phyloP scores from a whole-genome alignment of 495 filamentous ascomycete species.

The Niebla homalea region DNA sequence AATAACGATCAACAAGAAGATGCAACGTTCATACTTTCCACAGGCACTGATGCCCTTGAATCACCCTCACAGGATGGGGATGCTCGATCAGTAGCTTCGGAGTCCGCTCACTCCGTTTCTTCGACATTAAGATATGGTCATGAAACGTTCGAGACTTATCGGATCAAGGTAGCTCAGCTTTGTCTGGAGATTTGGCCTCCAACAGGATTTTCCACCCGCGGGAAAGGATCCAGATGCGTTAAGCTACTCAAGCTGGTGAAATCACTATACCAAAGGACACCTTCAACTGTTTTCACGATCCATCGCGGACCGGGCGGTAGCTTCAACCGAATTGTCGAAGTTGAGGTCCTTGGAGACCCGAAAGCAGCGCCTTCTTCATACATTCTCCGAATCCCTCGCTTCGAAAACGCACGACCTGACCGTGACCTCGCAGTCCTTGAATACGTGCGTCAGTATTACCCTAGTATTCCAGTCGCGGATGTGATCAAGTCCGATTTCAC shows the following conservation, averaged over 20 bases:
- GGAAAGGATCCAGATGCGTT: neutral
- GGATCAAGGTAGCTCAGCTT: neutral
- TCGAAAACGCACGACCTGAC: neutral
- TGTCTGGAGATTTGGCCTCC: neutral
- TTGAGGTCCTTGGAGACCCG: neutral
- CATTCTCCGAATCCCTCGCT: conserved; percentile 4
- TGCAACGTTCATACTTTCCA: too few relatives aligned
- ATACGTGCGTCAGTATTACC: conserved; percentile 2
- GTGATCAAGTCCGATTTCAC: neutral
- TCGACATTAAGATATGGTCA: neutral
- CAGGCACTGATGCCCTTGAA: too few relatives aligned
- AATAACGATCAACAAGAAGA: too few relatives aligned
- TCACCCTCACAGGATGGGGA: too few relatives aligned
- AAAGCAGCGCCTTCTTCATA: neutral
- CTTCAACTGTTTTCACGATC: neutral
- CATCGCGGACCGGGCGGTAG: conserved; percentile 5
- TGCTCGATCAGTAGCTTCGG: too few relatives aligned
- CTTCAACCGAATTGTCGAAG: conserved; percentile 10
- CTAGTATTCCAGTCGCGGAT: conserved; percentile 5
- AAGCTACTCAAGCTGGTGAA: neutral
- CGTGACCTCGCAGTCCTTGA: conserved; percentile 2
- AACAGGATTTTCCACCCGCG: neutral
- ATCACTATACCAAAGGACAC: neutral
- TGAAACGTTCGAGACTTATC: neutral
- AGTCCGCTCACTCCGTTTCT: too few relatives aligned